These are phyloP conservation scores for Pestalotiopsis sp. DNA, from an alignment of 2,329 filamentous ascomycete genomes.

Conservation along the genomic window DNA sequence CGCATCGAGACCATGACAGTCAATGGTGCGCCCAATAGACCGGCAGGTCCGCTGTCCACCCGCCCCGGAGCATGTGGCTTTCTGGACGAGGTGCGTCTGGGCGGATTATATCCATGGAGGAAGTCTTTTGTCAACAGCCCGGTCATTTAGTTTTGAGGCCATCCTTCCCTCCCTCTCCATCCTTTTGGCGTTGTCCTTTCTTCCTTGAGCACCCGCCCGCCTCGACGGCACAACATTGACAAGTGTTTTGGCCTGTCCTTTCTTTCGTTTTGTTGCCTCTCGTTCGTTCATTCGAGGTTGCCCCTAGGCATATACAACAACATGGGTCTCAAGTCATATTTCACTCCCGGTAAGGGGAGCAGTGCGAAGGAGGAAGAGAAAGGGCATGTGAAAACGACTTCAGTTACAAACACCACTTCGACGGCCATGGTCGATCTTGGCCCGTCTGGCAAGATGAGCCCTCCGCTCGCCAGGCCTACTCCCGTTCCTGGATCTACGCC, in stretches of 20 bases:
- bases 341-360: conserved; percentile 27
- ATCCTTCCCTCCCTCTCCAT: conserved; percentile 1
- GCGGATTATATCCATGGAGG: background rate
- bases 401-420: conserved; percentile 19
- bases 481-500: conserved; percentile 19
- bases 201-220: background rate
- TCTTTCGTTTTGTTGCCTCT: conserved; percentile 2
- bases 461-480: conserved; percentile 10
- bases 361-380: conserved; percentile 18
- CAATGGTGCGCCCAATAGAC: background rate
- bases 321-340: conserved; percentile 37
- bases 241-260: conserved; percentile 6
- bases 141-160: background rate
- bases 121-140: no score
- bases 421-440: conserved; percentile 16
- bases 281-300: conserved; percentile 13
- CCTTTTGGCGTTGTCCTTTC: background rate
- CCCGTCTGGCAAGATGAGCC: conserved; percentile 11
- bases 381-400: conserved; percentile 17
- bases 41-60: background rate
- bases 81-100: background rate
- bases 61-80: background rate
- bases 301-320: conserved; percentile 12
- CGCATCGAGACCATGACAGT: background rate
- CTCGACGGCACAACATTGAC: conserved; percentile 3